phyloP scores from a whole-genome alignment of 331 rosid species.

The Malus hybrid region DNA sequence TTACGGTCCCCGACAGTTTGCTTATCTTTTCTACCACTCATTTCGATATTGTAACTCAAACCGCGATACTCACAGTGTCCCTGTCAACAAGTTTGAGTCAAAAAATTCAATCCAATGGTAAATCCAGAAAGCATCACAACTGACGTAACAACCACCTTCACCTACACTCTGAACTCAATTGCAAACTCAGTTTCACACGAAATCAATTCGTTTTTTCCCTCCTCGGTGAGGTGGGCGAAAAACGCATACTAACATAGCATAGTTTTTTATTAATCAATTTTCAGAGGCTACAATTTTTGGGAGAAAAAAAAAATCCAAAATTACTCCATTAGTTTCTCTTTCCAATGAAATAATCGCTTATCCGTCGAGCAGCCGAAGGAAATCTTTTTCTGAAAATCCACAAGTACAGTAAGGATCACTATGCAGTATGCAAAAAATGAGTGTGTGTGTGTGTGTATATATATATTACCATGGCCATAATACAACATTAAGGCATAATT shows the following conservation, averaged over 20 bases:
- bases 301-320: not conserved
- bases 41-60: slow-evolving; percentile 35
- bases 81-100: slow-evolving; percentile 20
- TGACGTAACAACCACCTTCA: not conserved
- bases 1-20: slow-evolving; percentile 15
- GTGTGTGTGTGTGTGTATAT: too few species aligned
- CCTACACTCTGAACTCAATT: not conserved
- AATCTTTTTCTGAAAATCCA: not conserved
- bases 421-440: too few species aligned
- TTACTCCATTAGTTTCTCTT: not conserved
- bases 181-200: not conserved
- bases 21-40: slow-evolving; percentile 43
- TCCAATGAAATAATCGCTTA: not conserved
- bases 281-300: not conserved
- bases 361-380: not conserved
- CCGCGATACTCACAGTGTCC: slow-evolving; percentile 23
- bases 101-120: not conserved
- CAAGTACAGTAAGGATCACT: not conserved
- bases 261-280: not conserved
- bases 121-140: not conserved
- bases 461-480: not conserved
- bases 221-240: not conserved
- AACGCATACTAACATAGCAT: not conserved
- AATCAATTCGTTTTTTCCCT: not conserved
- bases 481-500: not conserved